Base-by-base conservation (phyloP, 1,284 basidiomycete species). In the Mycocalia duriaeana region DNA sequence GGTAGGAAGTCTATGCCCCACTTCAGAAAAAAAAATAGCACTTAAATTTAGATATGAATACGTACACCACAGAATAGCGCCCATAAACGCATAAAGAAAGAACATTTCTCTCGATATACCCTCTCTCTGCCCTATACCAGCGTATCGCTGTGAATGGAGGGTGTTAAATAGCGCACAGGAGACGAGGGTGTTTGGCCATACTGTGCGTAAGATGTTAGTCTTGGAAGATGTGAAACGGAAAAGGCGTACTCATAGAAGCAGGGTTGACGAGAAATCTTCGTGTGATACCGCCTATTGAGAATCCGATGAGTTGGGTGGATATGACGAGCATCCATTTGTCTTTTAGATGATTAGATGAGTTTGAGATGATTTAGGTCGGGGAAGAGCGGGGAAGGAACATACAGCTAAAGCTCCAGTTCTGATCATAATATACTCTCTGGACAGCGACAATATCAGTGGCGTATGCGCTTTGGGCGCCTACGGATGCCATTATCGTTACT, bases 111-210 rank as follows among this genome's bases (percentile, higher is more conserved):
- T 72, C 18, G 79, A 81, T 48, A 93, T 74, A 45, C 85, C 83
- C 2, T 81, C 81, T n/a, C 75, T 75, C 16, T 64, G 68, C 3
- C 82, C 82, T 44, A 82, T 76, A 23, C 84, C 85, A 35, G 77
- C 68, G 62, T 85, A 86, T 38, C 72, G 70, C 53, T 80, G 75
- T 3, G 76, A 76, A 57, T 84, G 82, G 7, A 84, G 69, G 14
- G 81, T 83, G 61, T 83, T 84, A 65, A 94, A 84, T 14, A 90
- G 77, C 4, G 91, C 90, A 49, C 87, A 85, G 16, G 75, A 76
- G 22, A 91, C 88, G 2, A 93, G 75, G 43, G 85, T 85, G 48
- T 79, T 76, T 2, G 89, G 89, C 89, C 88, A 91, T 53, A 91
- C 77, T 81, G 49, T 13, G 45, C 34, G 37, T 25, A n/a, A 18